Evolutionary conservation across 1,284 basidiomycete species (phyloP).

Genomic region (Singerocomus inundabilis): DNA sequence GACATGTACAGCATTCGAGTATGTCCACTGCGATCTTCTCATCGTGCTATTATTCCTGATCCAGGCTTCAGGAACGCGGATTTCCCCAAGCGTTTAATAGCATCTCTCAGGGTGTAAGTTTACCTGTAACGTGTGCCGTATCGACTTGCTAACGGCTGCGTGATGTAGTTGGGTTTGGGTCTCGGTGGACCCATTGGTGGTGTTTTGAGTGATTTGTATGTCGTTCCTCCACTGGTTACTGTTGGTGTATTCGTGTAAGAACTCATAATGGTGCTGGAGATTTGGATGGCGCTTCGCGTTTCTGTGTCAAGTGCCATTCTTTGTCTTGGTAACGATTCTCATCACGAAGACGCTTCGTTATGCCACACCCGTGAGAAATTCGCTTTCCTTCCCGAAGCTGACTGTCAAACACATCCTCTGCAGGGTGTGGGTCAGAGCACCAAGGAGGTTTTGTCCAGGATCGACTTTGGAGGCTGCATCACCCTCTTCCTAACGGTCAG

Average conservation of each 20-base stretch:
- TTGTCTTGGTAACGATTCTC: constrained; percentile 14
- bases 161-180: constrained; percentile 18
- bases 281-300: constrained; percentile 24
- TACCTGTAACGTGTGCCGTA: not conserved
- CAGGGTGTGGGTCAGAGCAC: constrained; percentile 22
- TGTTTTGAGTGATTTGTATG: constrained; percentile 21
- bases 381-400: not conserved
- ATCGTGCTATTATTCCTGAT: not conserved
- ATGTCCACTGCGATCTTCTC: not conserved
- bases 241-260: not conserved
- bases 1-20: constrained; percentile 23
- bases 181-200: constrained; percentile 22
- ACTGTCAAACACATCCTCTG: not conserved
- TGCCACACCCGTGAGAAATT: constrained; percentile 14
- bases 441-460: constrained; percentile 20
- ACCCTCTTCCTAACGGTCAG: constrained; percentile 18
- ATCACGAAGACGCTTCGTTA: constrained; percentile 17
- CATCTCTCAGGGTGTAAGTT: constrained; percentile 15
- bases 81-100: constrained; percentile 20
- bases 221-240: not conserved
- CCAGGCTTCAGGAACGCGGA: constrained; percentile 14
- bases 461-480: constrained; percentile 24
- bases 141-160: not conserved
- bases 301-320: constrained; percentile 19
- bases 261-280: constrained; percentile 5